phyloP scores from a whole-genome alignment of 345 rosid species.

The Sisymbrium irio region DNA sequence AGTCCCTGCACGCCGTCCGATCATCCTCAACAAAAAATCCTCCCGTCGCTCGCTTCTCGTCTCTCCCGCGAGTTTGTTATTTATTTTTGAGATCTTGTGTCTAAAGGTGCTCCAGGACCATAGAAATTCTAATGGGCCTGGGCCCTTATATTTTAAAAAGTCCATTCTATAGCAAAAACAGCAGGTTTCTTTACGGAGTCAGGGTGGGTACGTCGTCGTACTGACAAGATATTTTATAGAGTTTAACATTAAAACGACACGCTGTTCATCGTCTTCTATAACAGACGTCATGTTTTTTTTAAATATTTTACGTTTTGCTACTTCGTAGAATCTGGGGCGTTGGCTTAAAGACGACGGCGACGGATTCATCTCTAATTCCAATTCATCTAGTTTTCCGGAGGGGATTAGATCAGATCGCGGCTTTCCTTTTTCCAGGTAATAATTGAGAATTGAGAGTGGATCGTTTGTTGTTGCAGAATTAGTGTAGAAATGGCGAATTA shows the following conservation, averaged over 20 bases:
- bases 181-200: background rate
- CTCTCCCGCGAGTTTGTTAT: conserved; percentile 8
- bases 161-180: too few relatives aligned
- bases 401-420: background rate
- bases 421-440: too few relatives aligned
- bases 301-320: background rate
- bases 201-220: background rate
- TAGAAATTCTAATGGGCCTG: background rate
- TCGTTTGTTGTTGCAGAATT: background rate
- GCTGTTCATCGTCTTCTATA: background rate
- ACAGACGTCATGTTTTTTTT: background rate
- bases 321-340: background rate
- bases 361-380: background rate
- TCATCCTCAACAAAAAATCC: conserved; percentile 4
- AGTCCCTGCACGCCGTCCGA: conserved; percentile 34
- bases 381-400: background rate
- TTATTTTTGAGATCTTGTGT: too few relatives aligned
- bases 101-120: background rate
- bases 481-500: background rate
- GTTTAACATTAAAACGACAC: background rate
- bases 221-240: background rate
- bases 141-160: too few relatives aligned
- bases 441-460: background rate
- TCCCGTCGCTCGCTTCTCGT: conserved; percentile 10
- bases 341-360: background rate